Evolutionary conservation across 1,139 yeast genomes (phyloP).

Genomic region (Torulaspora pretoriensis): DNA sequence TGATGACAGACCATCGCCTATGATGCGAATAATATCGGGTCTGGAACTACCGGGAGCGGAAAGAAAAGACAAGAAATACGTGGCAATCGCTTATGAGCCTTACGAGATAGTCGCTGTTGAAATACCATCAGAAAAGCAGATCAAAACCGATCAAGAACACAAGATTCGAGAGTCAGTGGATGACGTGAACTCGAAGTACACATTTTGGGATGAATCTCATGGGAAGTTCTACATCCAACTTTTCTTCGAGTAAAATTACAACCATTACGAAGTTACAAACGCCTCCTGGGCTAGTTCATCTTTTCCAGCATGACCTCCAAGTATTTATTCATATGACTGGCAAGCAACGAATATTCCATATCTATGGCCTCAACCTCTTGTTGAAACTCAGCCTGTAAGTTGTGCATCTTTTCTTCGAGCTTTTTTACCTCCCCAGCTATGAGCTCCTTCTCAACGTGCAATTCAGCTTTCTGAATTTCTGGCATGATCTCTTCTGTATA

Average conservation of each 20-base stretch:
- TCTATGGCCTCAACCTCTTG: constrained; percentile 29
- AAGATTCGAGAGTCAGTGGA: constrained; percentile 18
- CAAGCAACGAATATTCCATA: constrained; percentile 28
- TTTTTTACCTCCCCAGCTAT: constrained; percentile 25
- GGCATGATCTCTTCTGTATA: constrained; percentile 30
- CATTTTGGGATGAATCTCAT: constrained; percentile 28
- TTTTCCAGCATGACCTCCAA: constrained; percentile 28
- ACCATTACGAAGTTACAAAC: not conserved
- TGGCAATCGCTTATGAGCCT: constrained; percentile 60
- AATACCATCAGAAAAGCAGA: constrained; percentile 42
- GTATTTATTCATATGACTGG: constrained; percentile 30
- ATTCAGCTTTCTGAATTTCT: constrained; percentile 25
- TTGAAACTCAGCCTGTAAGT: constrained; percentile 21
- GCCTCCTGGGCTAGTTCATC: constrained; percentile 9
- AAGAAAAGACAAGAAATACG: constrained; percentile 44
- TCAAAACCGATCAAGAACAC: constrained; percentile 15
- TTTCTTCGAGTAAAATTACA: constrained; percentile 18
- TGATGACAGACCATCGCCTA: constrained; percentile 38
- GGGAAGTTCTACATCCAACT: constrained; percentile 27
- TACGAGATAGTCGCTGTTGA: constrained; percentile 57
- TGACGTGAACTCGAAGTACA: constrained; percentile 26
- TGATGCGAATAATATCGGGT: constrained; percentile 52
- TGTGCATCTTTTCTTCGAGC: constrained; percentile 24
- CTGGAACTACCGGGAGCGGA: constrained; percentile 45
- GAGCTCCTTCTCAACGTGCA: constrained; percentile 26